phyloP scores from a whole-genome alignment of 495 filamentous ascomycete species.

The Sporormia fimetaria region DNA sequence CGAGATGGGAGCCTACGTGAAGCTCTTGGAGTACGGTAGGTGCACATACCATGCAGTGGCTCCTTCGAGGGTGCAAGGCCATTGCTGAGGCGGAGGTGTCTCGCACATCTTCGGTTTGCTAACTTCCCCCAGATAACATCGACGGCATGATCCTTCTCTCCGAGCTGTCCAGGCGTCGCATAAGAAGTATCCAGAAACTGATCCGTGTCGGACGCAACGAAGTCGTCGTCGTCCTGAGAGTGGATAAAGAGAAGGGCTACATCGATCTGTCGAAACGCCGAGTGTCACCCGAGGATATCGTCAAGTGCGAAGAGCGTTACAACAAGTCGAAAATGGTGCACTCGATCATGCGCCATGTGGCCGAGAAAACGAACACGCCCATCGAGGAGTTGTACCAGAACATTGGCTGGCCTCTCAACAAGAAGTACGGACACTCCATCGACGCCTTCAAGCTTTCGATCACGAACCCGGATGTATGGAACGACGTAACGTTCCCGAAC shows the following conservation, averaged over 20 bases:
- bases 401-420: slow-evolving; percentile 95
- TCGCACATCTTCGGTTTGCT: background rate
- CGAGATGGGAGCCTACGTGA: slow-evolving; percentile 99
- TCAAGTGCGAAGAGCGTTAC: slow-evolving; percentile 98
- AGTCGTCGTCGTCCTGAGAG: slow-evolving; percentile 92
- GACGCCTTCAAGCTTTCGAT: slow-evolving; percentile 98
- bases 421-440: slow-evolving; percentile 90
- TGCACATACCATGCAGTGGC: background rate
- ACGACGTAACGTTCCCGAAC: slow-evolving; percentile 77
- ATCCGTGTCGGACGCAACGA: slow-evolving; percentile 97
- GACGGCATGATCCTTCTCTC: slow-evolving; percentile 98
- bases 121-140: slow-evolving; percentile 57
- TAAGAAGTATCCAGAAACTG: slow-evolving; percentile 95
- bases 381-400: slow-evolving; percentile 86
- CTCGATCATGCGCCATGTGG: slow-evolving; percentile 94
- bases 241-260: slow-evolving; percentile 98
- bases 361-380: slow-evolving; percentile 87
- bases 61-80: background rate
- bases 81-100: too few species aligned
- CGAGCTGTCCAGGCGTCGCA: slow-evolving; percentile 91
- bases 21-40: slow-evolving; percentile 82
- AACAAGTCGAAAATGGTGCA: slow-evolving; percentile 99
- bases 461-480: slow-evolving; percentile 95
- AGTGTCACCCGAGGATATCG: slow-evolving; percentile 92
- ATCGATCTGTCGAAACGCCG: slow-evolving; percentile 98